A percentile compares a stretch with the other conserved stretches of the same genome.
phyloP scores from a whole-genome alignment of 768 basidiomycete genomes.

The Lactifluus volemus region DNA sequence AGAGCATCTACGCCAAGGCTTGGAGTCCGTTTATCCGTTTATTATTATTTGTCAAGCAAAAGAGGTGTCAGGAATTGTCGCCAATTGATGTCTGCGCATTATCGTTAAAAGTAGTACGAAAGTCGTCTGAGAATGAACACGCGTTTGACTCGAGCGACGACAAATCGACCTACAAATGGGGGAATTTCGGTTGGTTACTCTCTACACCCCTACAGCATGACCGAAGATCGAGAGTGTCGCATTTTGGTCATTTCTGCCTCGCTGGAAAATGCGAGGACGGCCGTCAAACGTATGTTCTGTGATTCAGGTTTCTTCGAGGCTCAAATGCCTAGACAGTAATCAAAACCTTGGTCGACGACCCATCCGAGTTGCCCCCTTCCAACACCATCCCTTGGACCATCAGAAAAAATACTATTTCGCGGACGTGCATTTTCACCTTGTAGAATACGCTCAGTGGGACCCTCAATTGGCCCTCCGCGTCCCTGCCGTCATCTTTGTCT shows the following conservation, averaged over 20 bases:
- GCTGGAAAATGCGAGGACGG: slow-evolving; percentile 20
- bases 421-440: slow-evolving; percentile 56
- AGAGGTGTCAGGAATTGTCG: no score
- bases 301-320: not conserved
- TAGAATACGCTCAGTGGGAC: slow-evolving; percentile 37
- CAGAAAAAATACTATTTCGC: slow-evolving; percentile 77
- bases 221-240: slow-evolving; percentile 6
- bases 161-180: no score
- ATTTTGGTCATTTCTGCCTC: slow-evolving; percentile 24
- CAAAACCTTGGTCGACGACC: slow-evolving; percentile 20
- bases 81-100: no score
- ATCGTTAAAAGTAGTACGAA: no score
- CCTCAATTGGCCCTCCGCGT: slow-evolving; percentile 36
- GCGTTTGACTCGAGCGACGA: no score
- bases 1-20: no score
- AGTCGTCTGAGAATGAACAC: no score
- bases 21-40: no score
- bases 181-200: no score
- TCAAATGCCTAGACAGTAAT: slow-evolving; percentile 21
- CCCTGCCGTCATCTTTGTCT: slow-evolving; percentile 70
- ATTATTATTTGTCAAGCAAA: no score
- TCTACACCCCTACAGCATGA: not conserved
- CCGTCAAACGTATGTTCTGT: slow-evolving; percentile 24
- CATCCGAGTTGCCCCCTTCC: slow-evolving; percentile 1
- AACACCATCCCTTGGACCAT: slow-evolving; percentile 62